These are phyloP conservation scores for Purpureocillium lavendulum DNA, from an alignment of 2,329 filamentous ascomycete species.

Conservation along the genomic window DNA sequence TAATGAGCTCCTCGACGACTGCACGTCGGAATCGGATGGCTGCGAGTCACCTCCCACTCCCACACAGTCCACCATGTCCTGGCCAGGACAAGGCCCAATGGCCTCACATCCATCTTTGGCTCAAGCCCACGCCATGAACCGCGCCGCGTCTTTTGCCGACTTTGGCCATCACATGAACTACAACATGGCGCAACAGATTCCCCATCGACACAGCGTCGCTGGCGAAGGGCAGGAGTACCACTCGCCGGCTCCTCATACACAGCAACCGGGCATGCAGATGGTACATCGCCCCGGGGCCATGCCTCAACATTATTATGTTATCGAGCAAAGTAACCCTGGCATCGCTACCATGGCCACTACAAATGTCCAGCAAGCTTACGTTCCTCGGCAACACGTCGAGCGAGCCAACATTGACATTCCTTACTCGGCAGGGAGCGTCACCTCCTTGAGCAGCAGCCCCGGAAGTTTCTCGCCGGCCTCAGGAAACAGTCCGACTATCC, in stretches of 20 bases:
- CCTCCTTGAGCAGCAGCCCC: slow-evolving; percentile 50
- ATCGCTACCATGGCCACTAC: slow-evolving; percentile 53
- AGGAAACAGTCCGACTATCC: slow-evolving; percentile 42
- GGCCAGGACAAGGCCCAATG: slow-evolving; percentile 36
- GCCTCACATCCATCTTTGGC: slow-evolving; percentile 26
- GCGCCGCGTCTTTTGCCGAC: slow-evolving; percentile 46
- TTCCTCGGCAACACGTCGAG: slow-evolving; percentile 40
- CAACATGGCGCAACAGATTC: slow-evolving; percentile 29
- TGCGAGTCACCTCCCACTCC: slow-evolving; percentile 53
- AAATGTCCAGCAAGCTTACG: slow-evolving; percentile 38
- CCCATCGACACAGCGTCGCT: slow-evolving; percentile 38
- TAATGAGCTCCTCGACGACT: slow-evolving; percentile 45
- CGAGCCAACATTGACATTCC: slow-evolving; percentile 40
- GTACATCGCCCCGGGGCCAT: slow-evolving; percentile 40
- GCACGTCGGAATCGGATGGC: slow-evolving; percentile 46
- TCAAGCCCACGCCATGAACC: slow-evolving; percentile 34
- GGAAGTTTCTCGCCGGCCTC: slow-evolving; percentile 48
- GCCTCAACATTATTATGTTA: slow-evolving; percentile 46
- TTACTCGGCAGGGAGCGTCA: slow-evolving; percentile 37
- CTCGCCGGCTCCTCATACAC: slow-evolving; percentile 16
- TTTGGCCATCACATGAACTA: slow-evolving; percentile 44
- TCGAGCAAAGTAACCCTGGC: slow-evolving; percentile 53
- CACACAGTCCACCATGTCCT: slow-evolving; percentile 41
- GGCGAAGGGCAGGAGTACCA: slow-evolving; percentile 36
- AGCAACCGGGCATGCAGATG: slow-evolving; percentile 36